Base-by-base conservation (phyloP, 1,139 yeast species). In the Geotrichum siamense region DNA sequence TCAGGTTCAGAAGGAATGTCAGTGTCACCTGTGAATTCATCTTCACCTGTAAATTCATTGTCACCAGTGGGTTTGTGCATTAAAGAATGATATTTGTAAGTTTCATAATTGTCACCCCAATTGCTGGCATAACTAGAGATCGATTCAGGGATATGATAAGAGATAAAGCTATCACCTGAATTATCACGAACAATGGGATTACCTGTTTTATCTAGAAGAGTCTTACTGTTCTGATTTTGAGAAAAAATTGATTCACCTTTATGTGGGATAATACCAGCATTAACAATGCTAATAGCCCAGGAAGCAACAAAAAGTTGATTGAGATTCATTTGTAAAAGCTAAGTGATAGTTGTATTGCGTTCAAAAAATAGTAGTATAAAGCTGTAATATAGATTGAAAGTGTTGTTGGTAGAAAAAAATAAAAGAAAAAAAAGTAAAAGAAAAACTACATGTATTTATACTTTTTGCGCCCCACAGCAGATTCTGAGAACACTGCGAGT, bases 101-200 rank as follows among this genome's bases (percentile, higher is more conserved):
- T 38, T 27, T 27, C 35, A 32, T 43, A 43, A 26, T 43, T 43
- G 15, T 43, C 45, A 12, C 42, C 39, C 45, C 45, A 43, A 39
- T 38, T 38, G n/a, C 28, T 43, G n/a, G 45, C 45, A 16, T 43
- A 43, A 5, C 33, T 43, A 4, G 32, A 26, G 4, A 43, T 42
- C 9, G 45, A 43, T 17, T 43, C 39, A 16, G 42, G 42, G 8
- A 43, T 13, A 22, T 26, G 30, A 33, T 41, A 41, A 9, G 33
- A 13, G 13, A 13, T 29, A 20, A 16, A 21, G 10, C 6, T 3
- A 3, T 38, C 35, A 9, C 6, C 26, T 6, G 26, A n/a, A n/a
- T 12, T 5, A n/a, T n/a, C n/a, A n/a, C n/a, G 26, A 23, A 23
- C 26, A 6, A 23, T 6, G 26, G 26, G 10, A 12, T 25, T 9